Percentiles rank a stretch among this genome's conserved stretches.
phyloP scores from a whole-genome alignment of 441 rosid species.

The Eutrema salsugineum region DNA sequence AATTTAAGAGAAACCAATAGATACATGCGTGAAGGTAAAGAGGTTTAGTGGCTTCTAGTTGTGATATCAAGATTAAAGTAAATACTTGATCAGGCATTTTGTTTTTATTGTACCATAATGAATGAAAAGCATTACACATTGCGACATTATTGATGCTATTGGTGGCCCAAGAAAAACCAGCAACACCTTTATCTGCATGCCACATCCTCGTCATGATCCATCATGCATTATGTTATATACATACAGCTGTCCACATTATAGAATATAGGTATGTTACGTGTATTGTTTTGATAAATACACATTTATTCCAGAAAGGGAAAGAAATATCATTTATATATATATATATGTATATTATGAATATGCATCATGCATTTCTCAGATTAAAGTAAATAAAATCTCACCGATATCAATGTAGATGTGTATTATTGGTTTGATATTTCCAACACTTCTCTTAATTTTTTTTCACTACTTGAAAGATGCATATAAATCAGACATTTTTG shows the following conservation, averaged over 20 bases:
- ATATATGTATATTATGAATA: neutral
- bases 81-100: neutral
- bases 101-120: neutral
- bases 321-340: neutral
- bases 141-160: slow-evolving; percentile 12
- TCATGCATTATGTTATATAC: slow-evolving; percentile 15
- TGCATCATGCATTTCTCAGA: neutral
- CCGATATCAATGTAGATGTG: neutral
- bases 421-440: neutral
- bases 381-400: neutral
- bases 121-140: neutral
- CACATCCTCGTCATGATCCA: slow-evolving; percentile 29
- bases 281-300: neutral
- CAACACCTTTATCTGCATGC: slow-evolving; percentile 21
- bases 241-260: slow-evolving; percentile 20
- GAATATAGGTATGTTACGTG: slow-evolving; percentile 23
- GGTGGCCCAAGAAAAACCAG: slow-evolving; percentile 20
- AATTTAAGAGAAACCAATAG: too few species aligned
- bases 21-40: neutral
- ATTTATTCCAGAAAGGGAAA: slow-evolving; percentile 4
- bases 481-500: neutral
- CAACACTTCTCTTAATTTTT: neutral
- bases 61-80: neutral
- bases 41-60: slow-evolving; percentile 1
- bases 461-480: neutral